These are phyloP conservation scores for Prunella vulgaris DNA, from an alignment of 257 asterid genomes.

Conservation along the genomic window DNA sequence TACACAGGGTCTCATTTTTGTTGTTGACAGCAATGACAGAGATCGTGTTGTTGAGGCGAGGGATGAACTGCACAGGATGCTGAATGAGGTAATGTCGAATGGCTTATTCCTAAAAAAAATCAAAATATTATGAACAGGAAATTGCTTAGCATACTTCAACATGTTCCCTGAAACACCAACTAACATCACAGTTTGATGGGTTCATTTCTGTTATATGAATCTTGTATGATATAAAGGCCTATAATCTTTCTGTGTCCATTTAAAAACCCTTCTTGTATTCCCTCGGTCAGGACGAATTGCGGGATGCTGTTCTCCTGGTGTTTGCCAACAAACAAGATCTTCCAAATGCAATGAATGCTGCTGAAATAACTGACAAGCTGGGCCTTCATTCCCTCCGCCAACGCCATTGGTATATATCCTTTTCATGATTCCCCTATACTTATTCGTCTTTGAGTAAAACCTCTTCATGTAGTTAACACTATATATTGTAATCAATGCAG, in stretches of 20 bases:
- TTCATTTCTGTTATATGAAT: neutral
- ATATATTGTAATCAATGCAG: conserved; percentile 20
- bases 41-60: conserved; percentile 52
- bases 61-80: conserved; percentile 49
- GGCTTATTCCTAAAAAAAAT: neutral
- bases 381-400: conserved; percentile 69
- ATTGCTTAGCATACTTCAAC: neutral
- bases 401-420: conserved; percentile 42
- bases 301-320: conserved; percentile 56
- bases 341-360: conserved; percentile 66
- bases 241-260: neutral
- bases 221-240: neutral
- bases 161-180: neutral
- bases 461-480: neutral
- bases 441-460: neutral
- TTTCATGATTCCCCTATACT: neutral
- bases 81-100: conserved; percentile 36
- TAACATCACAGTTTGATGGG: neutral
- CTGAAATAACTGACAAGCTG: conserved; percentile 60
- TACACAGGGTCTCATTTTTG: conserved; percentile 52
- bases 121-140: no score
- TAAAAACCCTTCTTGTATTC: neutral
- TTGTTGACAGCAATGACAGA: conserved; percentile 49
- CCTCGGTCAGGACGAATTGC: conserved; percentile 42
- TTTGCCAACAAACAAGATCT: conserved; percentile 71